A percentile compares a stretch with the other conserved stretches of the same genome.
Evolutionary conservation across 495 filamentous ascomycete species (phyloP).

Genomic region (Cryomyces minteri): DNA sequence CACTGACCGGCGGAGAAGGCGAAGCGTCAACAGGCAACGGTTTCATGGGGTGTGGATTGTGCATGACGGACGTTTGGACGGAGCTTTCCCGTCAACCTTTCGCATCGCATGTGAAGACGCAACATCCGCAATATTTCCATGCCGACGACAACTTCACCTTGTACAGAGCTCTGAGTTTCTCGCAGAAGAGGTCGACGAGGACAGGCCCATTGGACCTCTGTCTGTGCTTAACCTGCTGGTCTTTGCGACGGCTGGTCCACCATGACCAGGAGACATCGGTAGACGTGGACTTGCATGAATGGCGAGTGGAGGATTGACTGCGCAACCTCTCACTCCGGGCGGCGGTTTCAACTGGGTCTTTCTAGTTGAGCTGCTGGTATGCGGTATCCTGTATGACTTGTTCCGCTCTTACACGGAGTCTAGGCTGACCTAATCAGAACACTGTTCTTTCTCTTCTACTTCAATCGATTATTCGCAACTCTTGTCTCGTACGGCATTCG

Average conservation of each 20-base stretch:
- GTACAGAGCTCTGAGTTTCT: too few species aligned
- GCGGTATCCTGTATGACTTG: conserved; percentile 46
- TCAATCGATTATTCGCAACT: conserved; percentile 85
- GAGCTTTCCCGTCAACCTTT: too few species aligned
- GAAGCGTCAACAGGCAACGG: too few species aligned
- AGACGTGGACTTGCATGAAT: conserved; percentile 5
- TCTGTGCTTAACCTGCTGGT: too few species aligned
- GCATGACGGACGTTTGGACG: too few species aligned
- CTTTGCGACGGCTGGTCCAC: neutral
- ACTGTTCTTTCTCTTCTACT: conserved; percentile 90
- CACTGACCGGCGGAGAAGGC: too few species aligned
- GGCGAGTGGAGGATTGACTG: conserved; percentile 13
- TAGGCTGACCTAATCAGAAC: conserved; percentile 27
- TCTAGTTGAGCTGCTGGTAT: conserved; percentile 62
- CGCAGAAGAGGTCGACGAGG: too few species aligned
- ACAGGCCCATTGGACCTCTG: too few species aligned
- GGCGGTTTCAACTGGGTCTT: conserved; percentile 45
- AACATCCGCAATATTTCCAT: too few species aligned
- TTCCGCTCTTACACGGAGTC: neutral
- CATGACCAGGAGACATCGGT: neutral
- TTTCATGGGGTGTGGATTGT: too few species aligned
- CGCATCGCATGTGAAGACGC: too few species aligned
- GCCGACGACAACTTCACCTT: too few species aligned
- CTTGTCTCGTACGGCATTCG: conserved; percentile 73
- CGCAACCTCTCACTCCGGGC: conserved; percentile 20